These are phyloP conservation scores for Plenodomus biglobosus DNA, from an alignment of 2,329 filamentous ascomycete genomes.

Conservation along the genomic window DNA sequence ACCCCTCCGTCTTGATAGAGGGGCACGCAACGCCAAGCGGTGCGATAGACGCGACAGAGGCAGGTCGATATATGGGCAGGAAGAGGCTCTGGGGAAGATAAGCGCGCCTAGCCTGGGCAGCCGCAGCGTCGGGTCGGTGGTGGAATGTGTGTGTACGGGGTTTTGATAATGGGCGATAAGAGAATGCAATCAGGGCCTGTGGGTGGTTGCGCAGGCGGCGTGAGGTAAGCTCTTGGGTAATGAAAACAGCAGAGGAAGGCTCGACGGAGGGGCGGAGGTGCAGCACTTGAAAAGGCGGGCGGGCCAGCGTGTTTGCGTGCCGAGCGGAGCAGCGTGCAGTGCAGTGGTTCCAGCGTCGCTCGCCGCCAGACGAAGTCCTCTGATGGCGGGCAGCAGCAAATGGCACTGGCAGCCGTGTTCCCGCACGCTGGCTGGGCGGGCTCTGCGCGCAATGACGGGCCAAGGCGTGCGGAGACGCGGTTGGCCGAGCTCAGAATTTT, in stretches of 20 bases:
- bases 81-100: slow-evolving; percentile 40
- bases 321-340: slow-evolving; percentile 15
- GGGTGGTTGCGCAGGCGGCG: slow-evolving; percentile 45
- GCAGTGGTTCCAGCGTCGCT: slow-evolving; percentile 21
- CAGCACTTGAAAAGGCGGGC: slow-evolving; percentile 40
- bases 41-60: slow-evolving; percentile 38
- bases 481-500: slow-evolving; percentile 32
- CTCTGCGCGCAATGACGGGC: slow-evolving; percentile 17
- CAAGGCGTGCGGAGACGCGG: slow-evolving; percentile 23
- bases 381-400: slow-evolving; percentile 11
- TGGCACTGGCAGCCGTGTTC: slow-evolving; percentile 23
- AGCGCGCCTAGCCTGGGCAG: slow-evolving; percentile 40
- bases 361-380: slow-evolving; percentile 17
- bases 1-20: slow-evolving; percentile 46
- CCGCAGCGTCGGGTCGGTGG: slow-evolving; percentile 39
- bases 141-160: slow-evolving; percentile 39
- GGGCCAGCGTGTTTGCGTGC: slow-evolving; percentile 26
- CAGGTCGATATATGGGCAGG: slow-evolving; percentile 16
- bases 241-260: slow-evolving; percentile 43
- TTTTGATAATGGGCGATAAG: slow-evolving; percentile 51
- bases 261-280: slow-evolving; percentile 38
- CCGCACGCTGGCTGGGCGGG: slow-evolving; percentile 18
- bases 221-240: slow-evolving; percentile 55
- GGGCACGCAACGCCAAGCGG: slow-evolving; percentile 42
- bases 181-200: slow-evolving; percentile 29